Percentiles rank a stretch among this genome's conserved stretches.
These are phyloP conservation scores for Fusarium sp. DNA, from an alignment of 2,329 filamentous ascomycete genomes.

Conservation along the genomic window DNA sequence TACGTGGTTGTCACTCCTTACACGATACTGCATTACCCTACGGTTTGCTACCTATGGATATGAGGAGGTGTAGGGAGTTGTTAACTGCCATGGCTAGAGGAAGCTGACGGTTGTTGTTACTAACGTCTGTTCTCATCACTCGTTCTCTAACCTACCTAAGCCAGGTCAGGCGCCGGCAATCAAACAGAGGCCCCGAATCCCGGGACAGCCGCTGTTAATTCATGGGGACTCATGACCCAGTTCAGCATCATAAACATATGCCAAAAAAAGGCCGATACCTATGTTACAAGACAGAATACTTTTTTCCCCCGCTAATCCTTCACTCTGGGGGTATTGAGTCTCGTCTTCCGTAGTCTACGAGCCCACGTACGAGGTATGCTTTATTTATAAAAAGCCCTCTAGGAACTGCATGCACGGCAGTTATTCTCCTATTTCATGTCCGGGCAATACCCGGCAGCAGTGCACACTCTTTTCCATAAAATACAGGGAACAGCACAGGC, in stretches of 20 bases:
- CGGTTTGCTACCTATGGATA: not conserved
- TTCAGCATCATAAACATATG: not conserved
- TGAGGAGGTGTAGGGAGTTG: not conserved
- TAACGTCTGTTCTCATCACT: slow-evolving; percentile 18
- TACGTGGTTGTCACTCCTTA: not conserved
- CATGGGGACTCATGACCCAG: slow-evolving; percentile 3
- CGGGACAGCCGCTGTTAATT: slow-evolving; percentile 15
- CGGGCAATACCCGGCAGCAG: slow-evolving; percentile 33
- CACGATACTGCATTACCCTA: not conserved
- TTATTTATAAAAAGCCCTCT: not conserved
- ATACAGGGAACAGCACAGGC: slow-evolving; percentile 6
- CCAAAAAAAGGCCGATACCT: not conserved
- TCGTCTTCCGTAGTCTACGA: not conserved
- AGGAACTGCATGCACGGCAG: slow-evolving; percentile 9
- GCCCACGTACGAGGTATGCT: not conserved
- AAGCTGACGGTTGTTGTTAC: not conserved
- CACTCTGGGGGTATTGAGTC: not conserved
- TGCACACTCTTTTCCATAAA: not conserved
- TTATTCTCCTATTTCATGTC: slow-evolving; percentile 14
- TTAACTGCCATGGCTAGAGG: not conserved
- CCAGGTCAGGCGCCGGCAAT: slow-evolving; percentile 19
- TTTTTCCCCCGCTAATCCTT: not conserved
- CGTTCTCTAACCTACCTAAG: slow-evolving; percentile 8
- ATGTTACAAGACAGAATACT: not conserved
- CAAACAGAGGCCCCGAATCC: slow-evolving; percentile 18